Evolutionary conservation across 805 yeast genomes (phyloP).

Genomic region (Ogataea naganishii): DNA sequence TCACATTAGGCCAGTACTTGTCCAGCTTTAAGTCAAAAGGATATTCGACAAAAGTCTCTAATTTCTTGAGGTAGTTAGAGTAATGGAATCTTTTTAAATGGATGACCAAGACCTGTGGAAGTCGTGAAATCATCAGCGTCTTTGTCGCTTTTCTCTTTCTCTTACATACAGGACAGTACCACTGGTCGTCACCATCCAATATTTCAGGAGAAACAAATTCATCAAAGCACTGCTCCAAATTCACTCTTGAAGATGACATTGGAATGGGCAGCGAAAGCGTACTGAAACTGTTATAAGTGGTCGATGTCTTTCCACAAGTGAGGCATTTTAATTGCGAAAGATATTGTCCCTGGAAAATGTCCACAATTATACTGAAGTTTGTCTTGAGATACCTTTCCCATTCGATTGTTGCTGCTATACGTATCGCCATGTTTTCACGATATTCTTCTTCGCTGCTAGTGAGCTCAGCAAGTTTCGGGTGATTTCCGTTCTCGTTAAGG

Average conservation of each 20-base stretch:
- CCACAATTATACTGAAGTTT: slow-evolving; percentile 73
- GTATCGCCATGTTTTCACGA: slow-evolving; percentile 64
- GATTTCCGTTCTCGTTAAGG: slow-evolving; percentile 57
- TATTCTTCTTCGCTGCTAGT: slow-evolving; percentile 63
- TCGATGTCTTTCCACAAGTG: slow-evolving; percentile 66
- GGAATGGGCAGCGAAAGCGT: slow-evolving; percentile 78
- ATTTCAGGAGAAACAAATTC: slow-evolving; percentile 70
- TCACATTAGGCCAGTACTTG: slow-evolving; percentile 57
- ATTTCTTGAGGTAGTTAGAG: slow-evolving; percentile 43
- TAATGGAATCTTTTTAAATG: slow-evolving; percentile 77
- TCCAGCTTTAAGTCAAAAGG: slow-evolving; percentile 53
- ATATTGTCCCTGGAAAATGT: slow-evolving; percentile 83
- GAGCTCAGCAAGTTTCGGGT: slow-evolving; percentile 46
- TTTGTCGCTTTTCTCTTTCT: slow-evolving; percentile 56
- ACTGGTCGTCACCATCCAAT: slow-evolving; percentile 68
- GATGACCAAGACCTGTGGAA: slow-evolving; percentile 73
- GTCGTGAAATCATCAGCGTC: slow-evolving; percentile 60
- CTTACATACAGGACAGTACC: slow-evolving; percentile 79
- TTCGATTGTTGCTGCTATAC: slow-evolving; percentile 80
- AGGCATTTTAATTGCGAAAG: slow-evolving; percentile 70
- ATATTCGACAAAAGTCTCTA: slow-evolving; percentile 58
- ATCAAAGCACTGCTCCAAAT: slow-evolving; percentile 59
- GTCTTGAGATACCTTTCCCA: slow-evolving; percentile 84
- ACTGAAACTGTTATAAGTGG: slow-evolving; percentile 79
- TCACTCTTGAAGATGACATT: slow-evolving; percentile 17